These are phyloP conservation scores for Aphanomyces invadans DNA, from an alignment of 352 stramenopile genomes.

Conservation along the genomic window DNA sequence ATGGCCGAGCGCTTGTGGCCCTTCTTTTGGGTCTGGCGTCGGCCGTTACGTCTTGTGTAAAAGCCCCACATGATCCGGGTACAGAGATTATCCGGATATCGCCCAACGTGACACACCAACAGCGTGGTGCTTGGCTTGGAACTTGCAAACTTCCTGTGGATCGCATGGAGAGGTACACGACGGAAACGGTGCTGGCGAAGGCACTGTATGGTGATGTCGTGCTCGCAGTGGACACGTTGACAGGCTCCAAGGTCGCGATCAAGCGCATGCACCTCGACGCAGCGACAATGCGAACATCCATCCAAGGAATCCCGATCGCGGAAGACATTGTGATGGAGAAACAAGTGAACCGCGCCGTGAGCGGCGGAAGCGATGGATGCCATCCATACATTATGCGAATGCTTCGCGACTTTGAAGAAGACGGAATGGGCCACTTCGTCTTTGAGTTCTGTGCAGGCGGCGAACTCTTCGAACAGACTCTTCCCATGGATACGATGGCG, in stretches of 20 bases:
- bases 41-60: background rate
- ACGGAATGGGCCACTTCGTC: constrained; percentile 25
- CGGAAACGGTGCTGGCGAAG: constrained; percentile 13
- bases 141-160: background rate
- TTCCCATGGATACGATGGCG: background rate
- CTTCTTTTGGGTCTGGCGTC: too few species aligned
- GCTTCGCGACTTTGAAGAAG: constrained; percentile 26
- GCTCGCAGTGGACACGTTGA: constrained; percentile 8
- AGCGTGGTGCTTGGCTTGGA: background rate
- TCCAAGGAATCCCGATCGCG: constrained; percentile 20
- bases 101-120: background rate
- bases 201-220: constrained; percentile 25
- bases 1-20: too few species aligned
- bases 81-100: background rate
- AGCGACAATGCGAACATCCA: constrained; percentile 7
- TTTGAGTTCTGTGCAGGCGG: constrained; percentile 27
- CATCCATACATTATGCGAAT: constrained; percentile 22
- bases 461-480: constrained; percentile 26
- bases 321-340: constrained; percentile 21
- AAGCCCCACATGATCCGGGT: background rate
- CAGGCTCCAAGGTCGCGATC: constrained; percentile 12
- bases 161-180: constrained; percentile 11
- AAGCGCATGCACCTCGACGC: constrained; percentile 22
- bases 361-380: background rate
- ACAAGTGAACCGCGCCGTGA: constrained; percentile 13